Conservation (phyloP, 2,329 filamentous ascomycete species). For the Ambrosiella beaveri region DNA sequence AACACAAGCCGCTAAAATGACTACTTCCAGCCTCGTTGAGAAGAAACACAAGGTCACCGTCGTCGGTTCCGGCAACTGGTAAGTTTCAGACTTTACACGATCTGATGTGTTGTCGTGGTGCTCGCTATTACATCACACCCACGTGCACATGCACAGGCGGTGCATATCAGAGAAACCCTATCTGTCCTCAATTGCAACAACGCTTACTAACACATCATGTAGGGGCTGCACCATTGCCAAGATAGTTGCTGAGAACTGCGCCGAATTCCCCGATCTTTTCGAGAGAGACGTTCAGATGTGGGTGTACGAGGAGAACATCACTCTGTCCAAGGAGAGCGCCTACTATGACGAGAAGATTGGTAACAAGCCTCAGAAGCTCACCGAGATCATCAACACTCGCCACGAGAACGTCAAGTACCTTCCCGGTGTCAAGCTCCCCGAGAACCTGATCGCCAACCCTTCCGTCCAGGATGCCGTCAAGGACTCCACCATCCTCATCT, state of each 20-base stretch:
- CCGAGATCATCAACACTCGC: constrained; percentile 70
- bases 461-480: constrained; percentile 64
- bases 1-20: constrained; percentile 15
- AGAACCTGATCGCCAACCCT: constrained; percentile 71
- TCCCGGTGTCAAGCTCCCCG: constrained; percentile 65
- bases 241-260: constrained; percentile 85
- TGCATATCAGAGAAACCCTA: not conserved
- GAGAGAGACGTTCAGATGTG: constrained; percentile 92
- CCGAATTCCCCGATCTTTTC: constrained; percentile 60
- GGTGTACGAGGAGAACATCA: constrained; percentile 89
- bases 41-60: constrained; percentile 87
- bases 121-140: not conserved
- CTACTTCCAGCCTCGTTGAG: constrained; percentile 30
- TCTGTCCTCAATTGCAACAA: constrained; percentile 5
- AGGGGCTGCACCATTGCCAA: constrained; percentile 97
- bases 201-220: constrained; percentile 5
- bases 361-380: constrained; percentile 67
- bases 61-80: constrained; percentile 95
- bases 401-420: constrained; percentile 99
- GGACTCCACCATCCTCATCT: constrained; percentile 75
- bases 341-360: constrained; percentile 50
- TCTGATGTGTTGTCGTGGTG: not conserved
- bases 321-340: constrained; percentile 51
- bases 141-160: not conserved
- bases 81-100: constrained; percentile 17